These are phyloP conservation scores for Fusarium odoratissimum DNA, from an alignment of 2,329 filamentous ascomycete genomes.

Conservation along the genomic window DNA sequence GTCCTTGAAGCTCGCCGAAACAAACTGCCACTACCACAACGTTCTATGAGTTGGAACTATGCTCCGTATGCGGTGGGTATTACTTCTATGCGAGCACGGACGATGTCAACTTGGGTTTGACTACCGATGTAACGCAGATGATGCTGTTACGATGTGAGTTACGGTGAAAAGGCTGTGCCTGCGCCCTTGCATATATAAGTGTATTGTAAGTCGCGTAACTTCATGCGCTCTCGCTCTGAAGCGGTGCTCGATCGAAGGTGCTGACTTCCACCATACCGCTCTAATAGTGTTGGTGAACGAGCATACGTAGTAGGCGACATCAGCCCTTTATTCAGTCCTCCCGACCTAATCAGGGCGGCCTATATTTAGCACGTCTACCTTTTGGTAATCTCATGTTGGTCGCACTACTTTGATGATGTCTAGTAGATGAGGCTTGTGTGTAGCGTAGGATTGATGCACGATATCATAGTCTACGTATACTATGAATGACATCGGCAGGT, in stretches of 20 bases:
- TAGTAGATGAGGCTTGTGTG: constrained; percentile 2
- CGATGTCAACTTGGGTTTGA: constrained; percentile 2
- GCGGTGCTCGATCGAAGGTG: neutral
- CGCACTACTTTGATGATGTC: constrained; percentile 7
- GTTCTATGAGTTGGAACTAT: constrained; percentile 2
- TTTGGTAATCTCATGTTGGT: constrained; percentile 11
- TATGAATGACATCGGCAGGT: neutral
- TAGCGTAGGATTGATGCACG: neutral
- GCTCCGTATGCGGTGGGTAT: neutral
- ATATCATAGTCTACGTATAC: neutral
- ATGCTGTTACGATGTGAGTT: neutral
- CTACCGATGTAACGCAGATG: neutral
- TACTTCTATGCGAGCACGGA: constrained; percentile 11
- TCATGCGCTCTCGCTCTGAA: constrained; percentile 2
- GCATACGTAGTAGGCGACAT: neutral
- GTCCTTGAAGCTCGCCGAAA: constrained; percentile 13
- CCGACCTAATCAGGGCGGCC: constrained; percentile 2
- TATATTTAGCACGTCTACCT: constrained; percentile 25
- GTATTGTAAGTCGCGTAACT: constrained; percentile 7
- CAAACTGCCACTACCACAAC: constrained; percentile 20
- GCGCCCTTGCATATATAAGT: constrained; percentile 1
- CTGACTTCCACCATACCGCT: neutral
- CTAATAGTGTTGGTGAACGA: constrained; percentile 6
- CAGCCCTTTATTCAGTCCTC: neutral
- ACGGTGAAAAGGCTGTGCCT: neutral